Base-by-base conservation (phyloP, 208 protist genomes). In the Trypanosoma lewisi region DNA sequence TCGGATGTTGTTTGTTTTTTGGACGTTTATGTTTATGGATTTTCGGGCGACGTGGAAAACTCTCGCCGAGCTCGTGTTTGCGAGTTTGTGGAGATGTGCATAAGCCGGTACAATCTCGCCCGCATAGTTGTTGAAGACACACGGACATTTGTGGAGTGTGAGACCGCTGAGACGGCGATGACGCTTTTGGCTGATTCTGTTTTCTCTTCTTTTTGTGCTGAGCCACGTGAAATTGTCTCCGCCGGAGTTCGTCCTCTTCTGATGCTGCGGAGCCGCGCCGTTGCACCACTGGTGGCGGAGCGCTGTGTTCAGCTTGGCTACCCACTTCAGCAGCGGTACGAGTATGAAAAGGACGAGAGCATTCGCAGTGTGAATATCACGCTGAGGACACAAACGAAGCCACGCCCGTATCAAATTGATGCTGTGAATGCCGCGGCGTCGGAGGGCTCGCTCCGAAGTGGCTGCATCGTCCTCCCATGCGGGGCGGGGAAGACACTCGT, bases 401-500 rank as follows among this genome's bases (percentile, higher is more conserved):
- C 89, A 19, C 83, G 89, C 8, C 73, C 67, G 14, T 95, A 95
- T 47, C 89, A 95, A 67, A 72, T 91, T 16, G 83, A 90, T 52
- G 89, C 89, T 25, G 75, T 95, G 23, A 83, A 93, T 47, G 84
- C 86, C 12, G 80, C 80, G 14, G 75, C 77, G 12, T 61, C 56
- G 21, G 75, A 82, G 19, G 83, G 86, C 9, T 75, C 65, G 28
- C 66, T 94, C 28, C 79, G 79, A 54, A 97, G 89, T 73, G 98
- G 98, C 21, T 97, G 99, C 44, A 96, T 99, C 50, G 96, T 99
- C 19, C 87, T 99, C 6, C 98, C 99, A 4, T 99, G 99, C 82
- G 99, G 99, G 27, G 98, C 98, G 7, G 99, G 99, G 23, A 99
- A 99, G 84, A 99, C 99, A 12, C 84, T 99, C 14, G 94, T 99